A percentile compares a stretch with the other conserved stretches of the same genome.
Conservation (phyloP, 2,329 filamentous ascomycete species). For the Sphaerostilbella broomeana region DNA sequence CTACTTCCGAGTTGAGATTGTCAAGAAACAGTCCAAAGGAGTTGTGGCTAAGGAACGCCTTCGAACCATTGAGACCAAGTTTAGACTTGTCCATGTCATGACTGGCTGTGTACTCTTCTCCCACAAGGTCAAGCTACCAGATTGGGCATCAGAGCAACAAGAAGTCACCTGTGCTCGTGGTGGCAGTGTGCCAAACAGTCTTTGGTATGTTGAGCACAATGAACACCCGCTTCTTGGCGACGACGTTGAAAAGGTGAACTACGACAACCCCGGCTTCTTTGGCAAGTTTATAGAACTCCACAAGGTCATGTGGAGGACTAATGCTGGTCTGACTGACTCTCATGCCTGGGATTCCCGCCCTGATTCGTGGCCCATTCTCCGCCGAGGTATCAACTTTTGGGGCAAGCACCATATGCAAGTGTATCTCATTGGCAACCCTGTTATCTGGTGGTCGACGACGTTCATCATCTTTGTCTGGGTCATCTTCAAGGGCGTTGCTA, state of each 20-base stretch:
- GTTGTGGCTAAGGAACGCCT: conserved; percentile 74
- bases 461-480: conserved; percentile 69
- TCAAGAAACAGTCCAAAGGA: conserved; percentile 79
- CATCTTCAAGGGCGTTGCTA: conserved; percentile 77
- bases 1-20: conserved; percentile 88
- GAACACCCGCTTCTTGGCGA: conserved; percentile 69
- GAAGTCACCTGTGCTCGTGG: conserved; percentile 95
- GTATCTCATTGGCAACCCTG: conserved; percentile 89
- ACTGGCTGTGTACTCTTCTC: conserved; percentile 94
- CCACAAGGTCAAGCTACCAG: conserved; percentile 96
- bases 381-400: conserved; percentile 99
- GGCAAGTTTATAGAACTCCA: conserved; percentile 98
- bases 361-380: conserved; percentile 83
- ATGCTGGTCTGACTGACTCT: conserved; percentile 90
- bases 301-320: conserved; percentile 98
- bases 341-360: conserved; percentile 98
- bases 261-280: conserved; percentile 88
- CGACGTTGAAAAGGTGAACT: conserved; percentile 89
- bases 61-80: conserved; percentile 94
- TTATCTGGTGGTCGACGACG: conserved; percentile 91
- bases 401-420: conserved; percentile 89
- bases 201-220: conserved; percentile 96
- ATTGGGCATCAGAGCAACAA: conserved; percentile 97
- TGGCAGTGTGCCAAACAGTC: conserved; percentile 87
- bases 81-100: conserved; percentile 92